Conservation (phyloP, 177 flowering plant species). For the Vitis hybrid region DNA sequence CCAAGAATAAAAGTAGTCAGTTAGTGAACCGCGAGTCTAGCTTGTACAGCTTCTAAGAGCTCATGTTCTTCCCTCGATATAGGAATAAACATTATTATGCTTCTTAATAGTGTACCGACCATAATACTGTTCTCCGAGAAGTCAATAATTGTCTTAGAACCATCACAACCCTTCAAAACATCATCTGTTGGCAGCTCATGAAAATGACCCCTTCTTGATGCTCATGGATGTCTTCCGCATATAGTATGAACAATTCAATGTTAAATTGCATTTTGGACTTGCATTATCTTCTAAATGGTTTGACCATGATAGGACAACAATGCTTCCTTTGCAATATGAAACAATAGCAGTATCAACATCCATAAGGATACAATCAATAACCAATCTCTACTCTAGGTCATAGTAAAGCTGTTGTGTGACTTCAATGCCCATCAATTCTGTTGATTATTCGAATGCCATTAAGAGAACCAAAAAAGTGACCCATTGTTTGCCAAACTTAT, state of each 20-base stretch:
- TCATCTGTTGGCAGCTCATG: slow-evolving; percentile 79
- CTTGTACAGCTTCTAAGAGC: no score
- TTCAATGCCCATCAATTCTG: no score
- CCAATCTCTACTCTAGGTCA: slow-evolving; percentile 89
- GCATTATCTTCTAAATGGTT: slow-evolving; percentile 64
- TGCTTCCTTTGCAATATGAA: slow-evolving; percentile 75
- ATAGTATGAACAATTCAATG: slow-evolving; percentile 70
- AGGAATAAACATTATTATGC: slow-evolving; percentile 76
- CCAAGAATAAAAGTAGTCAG: no score
- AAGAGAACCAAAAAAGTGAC: no score
- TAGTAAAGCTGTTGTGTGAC: slow-evolving; percentile 52
- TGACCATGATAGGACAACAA: slow-evolving; percentile 67
- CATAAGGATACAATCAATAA: slow-evolving; percentile 87
- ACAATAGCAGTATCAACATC: slow-evolving; percentile 78
- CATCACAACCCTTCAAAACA: slow-evolving; percentile 41
- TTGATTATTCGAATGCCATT: no score
- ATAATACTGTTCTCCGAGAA: slow-evolving; percentile 53
- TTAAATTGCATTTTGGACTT: slow-evolving; percentile 85
- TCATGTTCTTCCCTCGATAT: slow-evolving; percentile 43
- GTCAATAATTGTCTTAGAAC: slow-evolving; percentile 36
- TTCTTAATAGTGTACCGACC: slow-evolving; percentile 81
- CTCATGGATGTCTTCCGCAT: slow-evolving; percentile 87
- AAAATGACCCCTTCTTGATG: slow-evolving; percentile 79
- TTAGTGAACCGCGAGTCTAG: no score
- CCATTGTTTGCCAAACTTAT: no score